Base-by-base conservation (phyloP, 208 protist species). In the Crithidia bombi region DNA sequence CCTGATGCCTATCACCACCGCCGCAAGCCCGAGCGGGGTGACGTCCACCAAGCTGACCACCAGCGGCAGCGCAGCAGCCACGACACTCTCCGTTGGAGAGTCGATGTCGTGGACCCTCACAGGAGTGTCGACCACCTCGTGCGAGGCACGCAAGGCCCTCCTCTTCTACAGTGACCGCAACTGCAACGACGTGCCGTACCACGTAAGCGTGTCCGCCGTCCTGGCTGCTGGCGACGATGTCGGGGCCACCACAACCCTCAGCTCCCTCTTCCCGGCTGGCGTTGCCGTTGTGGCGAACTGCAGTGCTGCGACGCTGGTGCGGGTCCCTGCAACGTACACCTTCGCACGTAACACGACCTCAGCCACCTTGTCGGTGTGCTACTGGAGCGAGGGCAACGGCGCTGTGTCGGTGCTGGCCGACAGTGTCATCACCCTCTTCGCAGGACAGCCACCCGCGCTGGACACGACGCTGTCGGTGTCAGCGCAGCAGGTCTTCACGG, bases 111-210 rank as follows among this genome's bases (percentile, higher is more conserved):
- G 91, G 91, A 86, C 85, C 11, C 70, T 96, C 51, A 74, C 59
- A 3, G 54, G 62, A 30, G 43, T 43, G 49, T 54, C 69, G 17
- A 44, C 67, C 3, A 62, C 56, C 41, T 61, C 62, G 14, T 78
- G 75, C 54, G 59, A 28, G 32, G 46, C 46, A 7, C 49, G 51
- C 14, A 69, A 17, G 15, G 83, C 87, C 28, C 66, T 90, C 11
- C 50, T 92, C 46, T 96, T 90, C 81, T 94, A 92, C 78, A 96
- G 91, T 75, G 58, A n/a, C 14, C 44, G 65, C 1, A 30, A 43
- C 33, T 96, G 91, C 65, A 84, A 83, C 78, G 86, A 94, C 65
- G 72, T 92, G 33, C 73, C 70, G 25, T 95, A 92, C 73, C 92
- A 90, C 77, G 81, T 54, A 19, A 47, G 57, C 25, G 62, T 65